These are phyloP conservation scores for Amanita muscaria DNA, from an alignment of 768 basidiomycete genomes.

Conservation along the genomic window DNA sequence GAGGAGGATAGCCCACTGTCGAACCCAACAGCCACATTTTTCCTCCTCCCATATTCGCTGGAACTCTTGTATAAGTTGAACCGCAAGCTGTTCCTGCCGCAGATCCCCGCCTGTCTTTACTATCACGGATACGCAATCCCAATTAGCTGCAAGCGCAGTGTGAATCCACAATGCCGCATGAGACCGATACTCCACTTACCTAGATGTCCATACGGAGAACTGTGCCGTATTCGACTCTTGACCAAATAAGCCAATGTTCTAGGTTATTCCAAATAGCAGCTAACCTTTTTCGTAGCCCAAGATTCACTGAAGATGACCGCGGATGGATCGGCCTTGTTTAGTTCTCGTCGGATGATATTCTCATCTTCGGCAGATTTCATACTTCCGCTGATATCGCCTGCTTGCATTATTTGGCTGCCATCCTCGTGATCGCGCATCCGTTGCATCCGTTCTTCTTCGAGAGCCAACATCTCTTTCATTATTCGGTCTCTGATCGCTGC, in stretches of 20 bases:
- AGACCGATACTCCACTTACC: slow-evolving; percentile 33
- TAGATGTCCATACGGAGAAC: slow-evolving; percentile 93
- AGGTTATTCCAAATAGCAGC: slow-evolving; percentile 7
- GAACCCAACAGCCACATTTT: slow-evolving; percentile 85
- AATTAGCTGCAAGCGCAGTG: slow-evolving; percentile 63
- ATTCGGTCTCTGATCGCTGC: slow-evolving; percentile 88
- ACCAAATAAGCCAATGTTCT: neutral
- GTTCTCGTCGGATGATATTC: slow-evolving; percentile 82
- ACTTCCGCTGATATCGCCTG: slow-evolving; percentile 40
- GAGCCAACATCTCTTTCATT: slow-evolving; percentile 96
- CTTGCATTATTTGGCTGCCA: slow-evolving; percentile 56
- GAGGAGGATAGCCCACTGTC: slow-evolving; percentile 50
- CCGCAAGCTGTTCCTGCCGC: slow-evolving; percentile 94
- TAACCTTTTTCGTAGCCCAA: slow-evolving; percentile 88
- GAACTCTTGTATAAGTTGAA: slow-evolving; percentile 90
- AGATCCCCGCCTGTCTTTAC: slow-evolving; percentile 97
- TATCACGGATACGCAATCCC: slow-evolving; percentile 93
- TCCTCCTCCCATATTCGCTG: slow-evolving; percentile 94
- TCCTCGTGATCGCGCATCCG: slow-evolving; percentile 73
- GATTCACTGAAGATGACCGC: slow-evolving; percentile 94
- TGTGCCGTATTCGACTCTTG: slow-evolving; percentile 82
- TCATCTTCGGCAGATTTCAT: slow-evolving; percentile 83
- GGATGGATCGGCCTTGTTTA: slow-evolving; percentile 93
- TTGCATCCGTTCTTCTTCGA: slow-evolving; percentile 95
- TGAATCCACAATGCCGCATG: no score